Evolutionary conservation across 257 asterid species (phyloP), one percentile per base, ranked within the genome.

Genomic region (Solanum tarapatanum): DNA sequence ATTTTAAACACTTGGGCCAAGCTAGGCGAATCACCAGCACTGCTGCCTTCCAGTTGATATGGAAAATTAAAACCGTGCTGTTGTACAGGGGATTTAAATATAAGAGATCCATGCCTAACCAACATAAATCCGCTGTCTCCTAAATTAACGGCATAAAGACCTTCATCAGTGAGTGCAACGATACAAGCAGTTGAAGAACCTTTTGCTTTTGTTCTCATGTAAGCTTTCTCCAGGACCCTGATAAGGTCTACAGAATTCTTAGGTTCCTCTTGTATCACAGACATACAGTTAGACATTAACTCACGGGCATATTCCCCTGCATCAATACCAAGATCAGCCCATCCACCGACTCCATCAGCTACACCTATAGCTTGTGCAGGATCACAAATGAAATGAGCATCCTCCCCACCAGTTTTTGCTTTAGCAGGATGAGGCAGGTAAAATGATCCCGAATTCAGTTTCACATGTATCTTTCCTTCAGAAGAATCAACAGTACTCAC

Each of bases 91-190:
- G 90, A 88, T 39, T 62, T 30, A 11, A 55, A 84, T 4, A 62
- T 37, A 13, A 17, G 3, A 41, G 51, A 60, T 32, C 86, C 88
- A 41, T 60, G 30, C 69, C 90, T 85, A 5, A 88, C 48, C 21
- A 88, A 13, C 62, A 84, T 19, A 41, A 88, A 88, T 13, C 88
- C 88, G 16, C 90, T 88, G 62, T 88, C 90, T 5, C 90, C 88
- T 6, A 88, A 73, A 32, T 84, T 88, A 16, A 28, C 86, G 3
- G 90, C 88, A 6, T 16, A 84, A 23, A 88, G 72, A 24, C 11
- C 70, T 11, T 74, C 30, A 39, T 58, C 73, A 26, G 90, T 37
- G 80, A 88, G 79, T 17, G 87, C 48, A 79, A 79, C 51, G n/a
- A 79, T 43, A 79, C 84, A 79, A 43, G 84, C 84, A 43, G 84